These are phyloP conservation scores for Blastobotrys capitulatus DNA, from an alignment of 1,139 yeast genomes.

Conservation along the genomic window DNA sequence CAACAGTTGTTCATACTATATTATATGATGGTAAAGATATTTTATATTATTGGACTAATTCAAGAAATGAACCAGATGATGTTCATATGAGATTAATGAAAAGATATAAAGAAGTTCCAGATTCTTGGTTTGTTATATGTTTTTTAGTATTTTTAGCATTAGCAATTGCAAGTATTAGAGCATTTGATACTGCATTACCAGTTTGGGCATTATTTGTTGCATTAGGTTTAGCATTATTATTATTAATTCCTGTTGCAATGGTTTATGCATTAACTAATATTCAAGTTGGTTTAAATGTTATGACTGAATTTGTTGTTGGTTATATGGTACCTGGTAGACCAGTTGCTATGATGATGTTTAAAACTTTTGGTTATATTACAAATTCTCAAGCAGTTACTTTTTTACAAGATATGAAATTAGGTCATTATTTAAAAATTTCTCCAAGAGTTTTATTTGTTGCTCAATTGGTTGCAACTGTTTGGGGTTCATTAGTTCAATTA, in stretches of 20 bases:
- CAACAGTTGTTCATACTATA: conserved; percentile 50
- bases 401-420: conserved; percentile 54
- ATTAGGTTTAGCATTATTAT: conserved; percentile 44
- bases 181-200: conserved; percentile 38
- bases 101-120: conserved; percentile 55
- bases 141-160: conserved; percentile 40
- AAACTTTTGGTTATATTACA: conserved; percentile 57
- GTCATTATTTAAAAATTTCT: conserved; percentile 57
- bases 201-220: conserved; percentile 55
- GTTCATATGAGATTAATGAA: conserved; percentile 61
- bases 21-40: conserved; percentile 55
- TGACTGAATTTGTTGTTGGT: conserved; percentile 59
- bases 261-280: conserved; percentile 53
- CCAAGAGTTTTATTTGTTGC: conserved; percentile 56
- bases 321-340: conserved; percentile 61
- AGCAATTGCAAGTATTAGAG: conserved; percentile 44
- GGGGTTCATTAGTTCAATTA: conserved; percentile 35
- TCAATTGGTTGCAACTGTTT: conserved; percentile 40
- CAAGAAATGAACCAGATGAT: conserved; percentile 45
- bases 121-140: conserved; percentile 54
- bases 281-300: conserved; percentile 52
- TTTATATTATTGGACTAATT: conserved; percentile 40
- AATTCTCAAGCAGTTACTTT: conserved; percentile 54
- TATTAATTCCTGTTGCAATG: conserved; percentile 52
- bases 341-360: conserved; percentile 54